These are phyloP conservation scores for Hyaloperonospora arabidopsidis DNA, from an alignment of 352 stramenopile species.

Conservation along the genomic window DNA sequence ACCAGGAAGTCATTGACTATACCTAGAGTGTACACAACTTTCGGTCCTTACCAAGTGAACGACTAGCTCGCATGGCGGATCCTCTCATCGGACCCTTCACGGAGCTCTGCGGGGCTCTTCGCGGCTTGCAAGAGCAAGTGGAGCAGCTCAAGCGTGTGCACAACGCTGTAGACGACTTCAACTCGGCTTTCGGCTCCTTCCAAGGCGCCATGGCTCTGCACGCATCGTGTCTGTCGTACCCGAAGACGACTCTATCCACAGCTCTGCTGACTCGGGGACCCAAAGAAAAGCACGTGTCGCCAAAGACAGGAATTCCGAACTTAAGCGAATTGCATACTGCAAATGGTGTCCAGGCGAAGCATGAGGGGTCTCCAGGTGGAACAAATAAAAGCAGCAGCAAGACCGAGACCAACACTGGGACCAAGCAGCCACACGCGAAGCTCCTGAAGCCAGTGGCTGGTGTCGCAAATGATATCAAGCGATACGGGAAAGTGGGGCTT, in stretches of 20 bases:
- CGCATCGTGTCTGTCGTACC: slow-evolving; percentile 64
- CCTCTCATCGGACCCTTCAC: slow-evolving; percentile 46
- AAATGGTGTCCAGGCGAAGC: slow-evolving; percentile 1
- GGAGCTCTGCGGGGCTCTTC: slow-evolving; percentile 54
- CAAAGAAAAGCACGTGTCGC: slow-evolving; percentile 11
- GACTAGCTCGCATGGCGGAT: slow-evolving; percentile 15
- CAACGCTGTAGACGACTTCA: slow-evolving; percentile 68
- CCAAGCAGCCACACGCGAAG: slow-evolving; percentile 9
- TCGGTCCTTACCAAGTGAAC: no score
- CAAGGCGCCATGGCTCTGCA: slow-evolving; percentile 72
- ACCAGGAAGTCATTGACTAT: no score
- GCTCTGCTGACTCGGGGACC: not conserved
- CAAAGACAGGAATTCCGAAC: slow-evolving; percentile 34
- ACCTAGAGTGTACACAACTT: no score
- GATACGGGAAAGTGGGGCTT: slow-evolving; percentile 17
- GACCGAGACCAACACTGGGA: slow-evolving; percentile 6
- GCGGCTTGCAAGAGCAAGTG: slow-evolving; percentile 58
- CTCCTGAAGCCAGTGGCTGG: not conserved
- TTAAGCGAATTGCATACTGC: slow-evolving; percentile 18
- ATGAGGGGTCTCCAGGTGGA: not conserved
- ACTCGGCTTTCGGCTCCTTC: slow-evolving; percentile 63
- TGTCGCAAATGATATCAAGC: slow-evolving; percentile 11
- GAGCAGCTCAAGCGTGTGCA: slow-evolving; percentile 58
- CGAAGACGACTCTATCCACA: slow-evolving; percentile 9
- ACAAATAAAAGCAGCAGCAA: slow-evolving; percentile 11